Evolutionary conservation across 2,329 filamentous ascomycete species (phyloP).

Genomic region (Cordyceps cateniannulata): DNA sequence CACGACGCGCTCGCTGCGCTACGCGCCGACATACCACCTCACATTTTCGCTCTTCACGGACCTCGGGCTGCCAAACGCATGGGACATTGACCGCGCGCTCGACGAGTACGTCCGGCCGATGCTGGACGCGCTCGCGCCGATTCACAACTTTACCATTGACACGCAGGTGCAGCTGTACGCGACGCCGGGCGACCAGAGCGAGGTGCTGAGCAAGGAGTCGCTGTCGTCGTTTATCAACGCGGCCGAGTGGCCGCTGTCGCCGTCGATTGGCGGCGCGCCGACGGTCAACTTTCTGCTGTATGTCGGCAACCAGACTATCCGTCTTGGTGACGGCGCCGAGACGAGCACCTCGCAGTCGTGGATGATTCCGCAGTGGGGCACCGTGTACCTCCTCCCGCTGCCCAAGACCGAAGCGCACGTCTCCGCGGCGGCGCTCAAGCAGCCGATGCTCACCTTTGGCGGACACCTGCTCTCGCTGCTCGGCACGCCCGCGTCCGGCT

Average conservation of each 20-base stretch:
- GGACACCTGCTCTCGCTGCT: conserved; percentile 83
- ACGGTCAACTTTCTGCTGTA: conserved; percentile 96
- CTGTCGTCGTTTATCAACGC: conserved; percentile 94
- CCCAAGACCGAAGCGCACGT: conserved; percentile 44
- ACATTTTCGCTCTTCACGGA: conserved; percentile 93
- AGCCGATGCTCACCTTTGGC: conserved; percentile 83
- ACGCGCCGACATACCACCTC: conserved; percentile 88
- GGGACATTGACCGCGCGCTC: conserved; percentile 83
- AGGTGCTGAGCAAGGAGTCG: conserved; percentile 73
- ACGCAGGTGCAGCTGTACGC: conserved; percentile 95
- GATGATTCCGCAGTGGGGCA: conserved; percentile 95
- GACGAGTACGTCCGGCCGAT: conserved; percentile 76
- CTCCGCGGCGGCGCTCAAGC: conserved; percentile 59
- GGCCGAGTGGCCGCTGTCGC: conserved; percentile 93
- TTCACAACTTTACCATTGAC: conserved; percentile 93
- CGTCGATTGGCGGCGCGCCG: conserved; percentile 85
- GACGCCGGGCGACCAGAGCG: conserved; percentile 53
- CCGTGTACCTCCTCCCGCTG: conserved; percentile 53
- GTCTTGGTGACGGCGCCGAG: conserved; percentile 34
- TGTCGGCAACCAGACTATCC: conserved; percentile 71
- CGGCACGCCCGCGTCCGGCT: conserved; percentile 76
- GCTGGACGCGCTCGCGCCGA: conserved; percentile 68
- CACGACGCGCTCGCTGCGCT: conserved; percentile 79
- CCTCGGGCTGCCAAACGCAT: conserved; percentile 69
- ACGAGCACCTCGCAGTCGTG: conserved; percentile 55